Percentiles rank a stretch among this genome's conserved stretches.
phyloP scores from a whole-genome alignment of 176 grass and related monocot species.

The Avena insularis region DNA sequence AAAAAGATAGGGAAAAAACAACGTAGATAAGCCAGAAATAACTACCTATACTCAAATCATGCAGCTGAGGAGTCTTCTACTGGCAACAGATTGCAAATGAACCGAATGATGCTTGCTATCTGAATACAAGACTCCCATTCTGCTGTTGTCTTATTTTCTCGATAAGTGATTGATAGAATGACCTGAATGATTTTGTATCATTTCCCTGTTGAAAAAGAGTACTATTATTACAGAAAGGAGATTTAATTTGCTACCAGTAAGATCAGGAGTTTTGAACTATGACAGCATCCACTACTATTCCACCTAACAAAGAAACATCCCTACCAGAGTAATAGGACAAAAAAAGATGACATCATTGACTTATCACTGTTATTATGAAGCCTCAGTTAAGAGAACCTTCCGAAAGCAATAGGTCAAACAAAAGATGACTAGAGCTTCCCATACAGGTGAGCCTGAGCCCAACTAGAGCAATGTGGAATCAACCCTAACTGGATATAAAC shows the following conservation, averaged over 20 bases:
- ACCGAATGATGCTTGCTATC: constrained; percentile 81
- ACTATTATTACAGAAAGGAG: constrained; percentile 25
- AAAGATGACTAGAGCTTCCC: constrained; percentile 1
- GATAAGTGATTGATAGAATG: constrained; percentile 87
- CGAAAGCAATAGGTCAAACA: not conserved
- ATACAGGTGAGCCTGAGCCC: not conserved
- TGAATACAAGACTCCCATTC: constrained; percentile 92
- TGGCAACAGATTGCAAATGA: constrained; percentile 40
- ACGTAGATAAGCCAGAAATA: not conserved
- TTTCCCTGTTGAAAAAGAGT: constrained; percentile 64
- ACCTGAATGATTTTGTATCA: constrained; percentile 82
- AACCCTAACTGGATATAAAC: constrained; percentile 9
- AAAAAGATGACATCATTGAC: constrained; percentile 22
- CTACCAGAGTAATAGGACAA: not conserved
- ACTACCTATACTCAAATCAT: constrained; percentile 54
- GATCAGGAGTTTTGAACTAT: constrained; percentile 26
- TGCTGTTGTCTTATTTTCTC: constrained; percentile 89
- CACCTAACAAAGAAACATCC: constrained; percentile 38
- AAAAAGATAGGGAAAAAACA: not conserved
- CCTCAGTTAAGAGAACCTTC: constrained; percentile 4
- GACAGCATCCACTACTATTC: not conserved
- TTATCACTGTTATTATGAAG: not conserved
- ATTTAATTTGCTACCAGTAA: constrained; percentile 7
- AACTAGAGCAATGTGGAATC: constrained; percentile 1
- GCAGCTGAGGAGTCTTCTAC: constrained; percentile 28